Base-by-base conservation (phyloP, 139 green algal species). In the Eudorina sp. region DNA sequence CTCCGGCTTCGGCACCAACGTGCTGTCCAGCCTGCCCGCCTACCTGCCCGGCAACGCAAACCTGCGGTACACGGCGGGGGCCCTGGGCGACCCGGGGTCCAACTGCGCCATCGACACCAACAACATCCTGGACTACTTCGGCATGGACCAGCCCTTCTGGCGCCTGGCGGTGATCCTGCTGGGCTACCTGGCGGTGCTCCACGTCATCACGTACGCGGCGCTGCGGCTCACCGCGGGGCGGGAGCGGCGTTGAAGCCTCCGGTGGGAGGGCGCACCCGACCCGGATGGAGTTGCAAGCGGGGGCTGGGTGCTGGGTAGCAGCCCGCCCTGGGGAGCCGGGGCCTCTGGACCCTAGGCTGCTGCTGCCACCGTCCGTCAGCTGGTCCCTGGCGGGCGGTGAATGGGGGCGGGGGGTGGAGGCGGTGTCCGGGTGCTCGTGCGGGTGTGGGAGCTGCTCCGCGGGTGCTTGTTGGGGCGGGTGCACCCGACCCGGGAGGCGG, bases 151-250 rank as follows among this genome's bases (percentile, higher is more conserved):
- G 46, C 64, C 72, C 31, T 92, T 91, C 51, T 78, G 66, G 27
- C 36, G 38, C 7, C 83, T 84, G 53, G 70, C 81, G 21, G 72
- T 69, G 14, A 85, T 90, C 45, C 68, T 93, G 62, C 25, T 84
- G 68, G 85, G 64, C 14, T 93, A 93, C 82, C 80, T 92, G 64
- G 88, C 9, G 16, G 78, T 79, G 19, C n/a, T 91, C 41, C 88
- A 92, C 38, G 14, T 86, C 3, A 40, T 85, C n/a, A 91, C 73
- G 16, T 91, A 66, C 31, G 9, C 38, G 0, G 90, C 81, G 27
- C 60, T 92, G 36, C 38, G 73, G 72, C n/a, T 92, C 7, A 85
- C 88, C 19, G 84, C 84, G 29, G 62, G 84, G 23, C 51, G 38
- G 77, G 84, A 83, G 84, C 43, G 68, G 68, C 68, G 83, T 7